Percentiles rank a stretch among this genome's conserved stretches.
phyloP scores from a whole-genome alignment of 805 yeast genomes.

The Myxozyma monticola region DNA sequence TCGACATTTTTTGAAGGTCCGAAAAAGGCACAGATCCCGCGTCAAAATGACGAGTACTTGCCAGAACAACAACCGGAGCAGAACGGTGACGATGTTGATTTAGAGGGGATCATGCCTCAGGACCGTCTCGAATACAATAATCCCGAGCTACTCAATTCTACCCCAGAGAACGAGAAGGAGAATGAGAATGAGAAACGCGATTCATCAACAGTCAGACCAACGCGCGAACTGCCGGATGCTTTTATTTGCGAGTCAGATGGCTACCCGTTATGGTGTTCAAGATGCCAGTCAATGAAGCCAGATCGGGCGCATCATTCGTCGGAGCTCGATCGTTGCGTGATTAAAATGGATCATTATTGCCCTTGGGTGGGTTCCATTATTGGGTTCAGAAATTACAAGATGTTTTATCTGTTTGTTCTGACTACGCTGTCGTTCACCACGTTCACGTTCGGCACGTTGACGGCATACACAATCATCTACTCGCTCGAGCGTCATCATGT shows the following conservation, averaged over 20 bases:
- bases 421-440: conserved; percentile 3
- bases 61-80: no score
- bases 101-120: no score
- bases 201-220: no score
- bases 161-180: no score
- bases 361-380: conserved; percentile 71
- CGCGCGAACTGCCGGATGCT: conserved; percentile 55
- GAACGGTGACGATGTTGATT: no score
- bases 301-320: conserved; percentile 72
- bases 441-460: conserved; percentile 23
- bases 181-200: no score
- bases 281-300: conserved; percentile 64
- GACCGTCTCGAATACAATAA: no score
- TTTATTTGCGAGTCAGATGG: conserved; percentile 75
- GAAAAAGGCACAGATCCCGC: no score
- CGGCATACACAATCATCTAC: conserved; percentile 13
- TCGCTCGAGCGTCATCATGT: conserved; percentile 8
- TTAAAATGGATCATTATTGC: conserved; percentile 77
- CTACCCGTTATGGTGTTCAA: conserved; percentile 71
- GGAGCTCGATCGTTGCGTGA: conserved; percentile 56
- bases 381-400: conserved; percentile 64
- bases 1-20: no score
- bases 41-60: no score
- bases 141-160: no score
- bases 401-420: conserved; percentile 52